Evolutionary conservation across 768 basidiomycete species (phyloP), one percentile per base, ranked within the genome.

Genomic region (Kwoniella heveanensis): DNA sequence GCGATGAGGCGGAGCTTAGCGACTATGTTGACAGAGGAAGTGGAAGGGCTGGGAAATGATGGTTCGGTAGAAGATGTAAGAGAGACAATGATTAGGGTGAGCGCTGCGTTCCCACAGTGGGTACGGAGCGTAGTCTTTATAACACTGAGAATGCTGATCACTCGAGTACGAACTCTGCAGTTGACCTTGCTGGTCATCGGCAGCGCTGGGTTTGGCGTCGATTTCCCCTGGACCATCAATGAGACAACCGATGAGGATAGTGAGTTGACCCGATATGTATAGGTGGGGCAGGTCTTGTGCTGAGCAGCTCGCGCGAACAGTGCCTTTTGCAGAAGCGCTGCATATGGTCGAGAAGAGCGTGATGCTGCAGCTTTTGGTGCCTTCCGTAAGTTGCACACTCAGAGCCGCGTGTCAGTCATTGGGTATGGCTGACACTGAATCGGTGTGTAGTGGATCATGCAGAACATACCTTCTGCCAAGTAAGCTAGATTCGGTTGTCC

Each of bases 171-270:
- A 9, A 19, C 25, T 13, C n/a, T 22, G 5, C 39, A 69, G 67
- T 5, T 64, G 9, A 72, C 65, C 1, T 51, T 72, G n/a, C 30
- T 68, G 25, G 60, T 72, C 36, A 66, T 72, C 59, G 70, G 70
- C 1, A 27, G 51, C 13, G 39, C 49, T 22, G 65, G 64, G 3
- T 69, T 66, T 46, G 64, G 59, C 4, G 29, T 58, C 2, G 50
- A 69, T 17, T 37, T 64, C 29, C 71, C 68, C 5, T 69, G 68
- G 65, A 50, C 49, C 2, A 57, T 65, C 37, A 21, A 46, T 1
- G 47, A 64, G 55, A 65, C 68, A 5, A 36, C 62, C 25, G 57
- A 60, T 36, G 22, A 44, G 36, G 30, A 60, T 24, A 26, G 69
- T 67, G 52, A 62, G 66, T 51, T 19, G 39, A 44, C 7, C 32